A percentile compares a stretch with the other conserved stretches of the same genome.
phyloP scores from a whole-genome alignment of 139 green algal genomes.

The Coccomyxa sp. region DNA sequence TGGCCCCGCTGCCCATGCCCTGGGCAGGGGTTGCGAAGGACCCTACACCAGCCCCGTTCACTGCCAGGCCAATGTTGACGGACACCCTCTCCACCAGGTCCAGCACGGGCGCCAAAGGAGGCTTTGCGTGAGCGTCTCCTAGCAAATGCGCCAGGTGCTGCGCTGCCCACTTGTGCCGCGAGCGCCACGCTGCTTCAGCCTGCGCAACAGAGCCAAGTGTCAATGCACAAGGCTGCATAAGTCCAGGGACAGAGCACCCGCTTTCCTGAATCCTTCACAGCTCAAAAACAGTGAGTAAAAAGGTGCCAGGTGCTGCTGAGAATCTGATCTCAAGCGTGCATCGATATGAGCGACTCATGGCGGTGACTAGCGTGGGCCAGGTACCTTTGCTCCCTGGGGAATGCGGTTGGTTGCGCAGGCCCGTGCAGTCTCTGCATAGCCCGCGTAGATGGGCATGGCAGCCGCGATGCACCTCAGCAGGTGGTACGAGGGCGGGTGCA shows the following conservation, averaged over 20 bases:
- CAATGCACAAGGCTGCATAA: conserved; percentile 23
- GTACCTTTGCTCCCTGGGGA: not conserved
- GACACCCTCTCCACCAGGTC: conserved; percentile 8
- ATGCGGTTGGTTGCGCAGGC: conserved; percentile 7
- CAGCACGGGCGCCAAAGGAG: conserved; percentile 32
- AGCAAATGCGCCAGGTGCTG: conserved; percentile 29
- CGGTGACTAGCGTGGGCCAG: too few relatives aligned
- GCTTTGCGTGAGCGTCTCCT: conserved; percentile 20
- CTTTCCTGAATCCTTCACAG: too few relatives aligned
- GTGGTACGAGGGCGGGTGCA: conserved; percentile 16
- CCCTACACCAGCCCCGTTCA: not conserved
- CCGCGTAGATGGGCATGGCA: conserved; percentile 6
- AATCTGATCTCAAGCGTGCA: too few relatives aligned
- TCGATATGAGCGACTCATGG: too few relatives aligned
- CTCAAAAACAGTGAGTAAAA: too few relatives aligned
- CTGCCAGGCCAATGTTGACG: conserved; percentile 9
- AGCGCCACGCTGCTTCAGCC: conserved; percentile 26
- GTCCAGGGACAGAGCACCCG: too few relatives aligned
- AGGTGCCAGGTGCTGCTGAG: too few relatives aligned
- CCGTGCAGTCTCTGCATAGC: conserved; percentile 21
- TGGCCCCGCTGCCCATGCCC: not conserved
- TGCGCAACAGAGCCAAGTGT: not conserved
- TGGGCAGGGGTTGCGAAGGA: not conserved
- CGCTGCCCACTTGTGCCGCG: conserved; percentile 41
- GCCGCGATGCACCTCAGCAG: conserved; percentile 7